Evolutionary conservation across 331 rosid genomes (phyloP).

Genomic region (Acacia pycnantha): DNA sequence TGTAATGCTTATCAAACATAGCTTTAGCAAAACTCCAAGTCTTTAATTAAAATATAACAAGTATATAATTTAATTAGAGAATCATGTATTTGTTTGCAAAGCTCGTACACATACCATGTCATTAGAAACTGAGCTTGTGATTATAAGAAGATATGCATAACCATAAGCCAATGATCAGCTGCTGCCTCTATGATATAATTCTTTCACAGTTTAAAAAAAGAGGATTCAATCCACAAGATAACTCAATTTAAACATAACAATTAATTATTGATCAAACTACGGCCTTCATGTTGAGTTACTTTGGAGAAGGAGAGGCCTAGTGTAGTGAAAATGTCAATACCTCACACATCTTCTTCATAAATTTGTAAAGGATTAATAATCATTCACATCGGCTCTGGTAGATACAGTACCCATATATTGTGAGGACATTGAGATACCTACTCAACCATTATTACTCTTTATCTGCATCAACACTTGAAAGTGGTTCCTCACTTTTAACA

Average conservation of each 20-base stretch:
- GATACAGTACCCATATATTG: constrained; percentile 18
- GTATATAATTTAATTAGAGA: background rate
- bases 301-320: constrained; percentile 24
- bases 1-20: background rate
- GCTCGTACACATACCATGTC: background rate
- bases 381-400: constrained; percentile 17
- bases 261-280: constrained; percentile 33
- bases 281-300: constrained; percentile 16
- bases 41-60: background rate
- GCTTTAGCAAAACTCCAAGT: background rate
- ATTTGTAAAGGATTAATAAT: constrained; percentile 16
- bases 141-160: background rate
- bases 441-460: constrained; percentile 28
- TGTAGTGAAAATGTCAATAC: constrained; percentile 13
- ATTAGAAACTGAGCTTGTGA: background rate
- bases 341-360: constrained; percentile 21
- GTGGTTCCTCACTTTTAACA: constrained; percentile 54
- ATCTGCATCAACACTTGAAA: constrained; percentile 36
- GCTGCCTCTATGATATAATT: constrained; percentile 5
- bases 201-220: background rate
- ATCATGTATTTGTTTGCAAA: background rate
- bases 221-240: constrained; percentile 14
- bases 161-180: background rate
- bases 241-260: constrained; percentile 17
- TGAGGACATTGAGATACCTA: background rate